A percentile compares a stretch with the other conserved stretches of the same genome.
Evolutionary conservation across 768 basidiomycete genomes (phyloP).

Genomic region (Udeniomyces megalosporus): DNA sequence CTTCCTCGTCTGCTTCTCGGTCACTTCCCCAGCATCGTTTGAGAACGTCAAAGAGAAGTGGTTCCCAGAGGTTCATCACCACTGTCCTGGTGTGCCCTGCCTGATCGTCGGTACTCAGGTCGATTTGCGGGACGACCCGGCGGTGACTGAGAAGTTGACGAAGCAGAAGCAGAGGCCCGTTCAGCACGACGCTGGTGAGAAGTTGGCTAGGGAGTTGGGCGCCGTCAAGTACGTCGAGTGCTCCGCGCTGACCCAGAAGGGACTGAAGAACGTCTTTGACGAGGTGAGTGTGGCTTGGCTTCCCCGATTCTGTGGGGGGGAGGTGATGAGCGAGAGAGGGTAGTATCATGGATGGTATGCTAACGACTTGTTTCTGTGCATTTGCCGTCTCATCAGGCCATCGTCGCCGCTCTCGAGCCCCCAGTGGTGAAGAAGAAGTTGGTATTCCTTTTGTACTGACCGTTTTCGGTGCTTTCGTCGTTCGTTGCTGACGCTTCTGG

Average conservation of each 20-base stretch:
- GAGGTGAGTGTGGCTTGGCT: conserved; percentile 51
- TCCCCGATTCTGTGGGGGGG: neutral
- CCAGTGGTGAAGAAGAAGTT: conserved; percentile 60
- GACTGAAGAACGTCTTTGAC: conserved; percentile 98
- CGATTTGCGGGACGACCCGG: conserved; percentile 82
- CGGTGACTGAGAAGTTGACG: conserved; percentile 84
- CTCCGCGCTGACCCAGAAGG: conserved; percentile 97
- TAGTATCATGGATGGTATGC: neutral
- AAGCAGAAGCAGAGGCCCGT: conserved; percentile 95
- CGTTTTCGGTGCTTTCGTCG: no score
- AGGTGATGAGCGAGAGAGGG: neutral
- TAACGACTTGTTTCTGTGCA: neutral
- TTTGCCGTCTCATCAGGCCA: conserved; percentile 45
- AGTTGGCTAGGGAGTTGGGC: conserved; percentile 89
- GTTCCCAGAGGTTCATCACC: conserved; percentile 99
- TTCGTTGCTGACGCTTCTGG: no score
- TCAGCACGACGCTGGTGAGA: conserved; percentile 68
- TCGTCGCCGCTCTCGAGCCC: conserved; percentile 95
- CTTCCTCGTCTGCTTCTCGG: conserved; percentile 98
- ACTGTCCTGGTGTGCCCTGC: conserved; percentile 98
- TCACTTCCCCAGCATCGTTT: conserved; percentile 93
- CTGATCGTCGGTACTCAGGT: conserved; percentile 97
- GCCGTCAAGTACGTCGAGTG: conserved; percentile 99
- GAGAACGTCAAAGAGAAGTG: conserved; percentile 99
- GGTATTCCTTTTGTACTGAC: no score